These are phyloP conservation scores for Penicillium sp. DNA, from an alignment of 2,329 filamentous ascomycete genomes.

Conservation along the genomic window DNA sequence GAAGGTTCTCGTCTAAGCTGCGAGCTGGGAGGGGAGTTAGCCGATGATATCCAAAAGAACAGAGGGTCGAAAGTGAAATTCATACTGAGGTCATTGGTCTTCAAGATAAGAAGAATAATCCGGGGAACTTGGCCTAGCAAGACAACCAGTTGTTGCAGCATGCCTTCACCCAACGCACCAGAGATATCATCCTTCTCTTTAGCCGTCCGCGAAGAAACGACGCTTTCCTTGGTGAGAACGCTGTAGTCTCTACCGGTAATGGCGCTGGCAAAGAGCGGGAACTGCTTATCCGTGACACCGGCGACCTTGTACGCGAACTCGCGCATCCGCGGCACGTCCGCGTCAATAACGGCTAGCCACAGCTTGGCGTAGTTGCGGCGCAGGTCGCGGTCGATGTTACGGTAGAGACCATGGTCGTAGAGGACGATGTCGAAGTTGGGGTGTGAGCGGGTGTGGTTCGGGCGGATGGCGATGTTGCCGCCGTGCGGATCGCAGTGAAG, in stretches of 20 bases:
- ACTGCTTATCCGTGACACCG: constrained; percentile 82
- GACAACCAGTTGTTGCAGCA: constrained; percentile 83
- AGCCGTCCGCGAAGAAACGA: constrained; percentile 58
- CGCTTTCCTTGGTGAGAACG: constrained; percentile 63
- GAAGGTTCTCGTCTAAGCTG: constrained; percentile 79
- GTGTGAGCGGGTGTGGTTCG: constrained; percentile 60
- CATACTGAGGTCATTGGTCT: constrained; percentile 89
- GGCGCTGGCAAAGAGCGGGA: constrained; percentile 90
- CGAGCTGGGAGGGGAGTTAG: constrained; percentile 53
- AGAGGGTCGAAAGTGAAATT: constrained; percentile 6
- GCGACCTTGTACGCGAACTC: constrained; percentile 86
- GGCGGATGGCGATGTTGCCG: constrained; percentile 88
- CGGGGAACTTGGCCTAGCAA: constrained; percentile 84
- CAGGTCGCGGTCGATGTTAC: constrained; percentile 76
- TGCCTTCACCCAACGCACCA: constrained; percentile 77
- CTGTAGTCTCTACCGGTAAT: constrained; percentile 92
- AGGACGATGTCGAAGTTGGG: constrained; percentile 93
- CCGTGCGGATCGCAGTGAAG: constrained; percentile 97
- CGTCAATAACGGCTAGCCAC: constrained; percentile 93
- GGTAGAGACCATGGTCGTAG: constrained; percentile 95
- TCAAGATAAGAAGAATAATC: constrained; percentile 91
- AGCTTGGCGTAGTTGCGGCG: constrained; percentile 91
- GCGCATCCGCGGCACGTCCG: constrained; percentile 81
- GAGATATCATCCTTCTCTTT: constrained; percentile 87
- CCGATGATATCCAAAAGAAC: neutral